Conservation (phyloP, 306 rosid genomes). For the Cyamopsis tetragonoloba region DNA sequence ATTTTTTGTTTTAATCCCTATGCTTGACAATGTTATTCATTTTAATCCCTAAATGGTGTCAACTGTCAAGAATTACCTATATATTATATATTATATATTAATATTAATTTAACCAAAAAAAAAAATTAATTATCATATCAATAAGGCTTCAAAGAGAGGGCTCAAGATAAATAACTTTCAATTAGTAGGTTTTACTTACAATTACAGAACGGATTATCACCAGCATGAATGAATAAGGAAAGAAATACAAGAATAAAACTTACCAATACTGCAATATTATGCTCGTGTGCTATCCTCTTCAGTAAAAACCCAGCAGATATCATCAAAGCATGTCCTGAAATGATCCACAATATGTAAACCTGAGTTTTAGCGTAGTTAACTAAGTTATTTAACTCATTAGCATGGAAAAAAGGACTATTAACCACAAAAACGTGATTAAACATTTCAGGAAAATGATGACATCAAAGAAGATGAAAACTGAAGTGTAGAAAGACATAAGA, state of each 20-base stretch:
- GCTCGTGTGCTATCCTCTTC: constrained; percentile 80
- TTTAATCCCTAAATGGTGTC: too few species aligned
- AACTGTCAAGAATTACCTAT: too few species aligned
- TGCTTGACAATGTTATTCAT: too few species aligned
- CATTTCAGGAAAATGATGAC: neutral
- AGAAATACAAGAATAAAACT: constrained; percentile 12
- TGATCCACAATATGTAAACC: constrained; percentile 29
- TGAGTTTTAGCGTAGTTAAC: constrained; percentile 4
- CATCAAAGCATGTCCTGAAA: constrained; percentile 82
- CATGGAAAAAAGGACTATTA: neutral
- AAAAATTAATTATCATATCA: neutral
- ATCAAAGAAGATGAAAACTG: constrained; percentile 2
- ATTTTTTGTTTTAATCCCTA: too few species aligned
- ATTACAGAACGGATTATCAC: constrained; percentile 14
- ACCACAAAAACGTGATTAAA: neutral
- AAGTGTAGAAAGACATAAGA: neutral
- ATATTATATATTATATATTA: too few species aligned
- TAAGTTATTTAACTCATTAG: neutral
- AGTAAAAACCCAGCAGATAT: constrained; percentile 72
- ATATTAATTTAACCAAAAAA: too few species aligned
- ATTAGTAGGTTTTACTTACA: neutral
- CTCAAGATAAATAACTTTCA: neutral
- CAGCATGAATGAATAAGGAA: constrained; percentile 15
- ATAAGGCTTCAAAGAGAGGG: neutral
- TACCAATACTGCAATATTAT: constrained; percentile 74